These are phyloP conservation scores for Tuber melanosporum DNA, from an alignment of 495 filamentous ascomycete genomes.

Conservation along the genomic window DNA sequence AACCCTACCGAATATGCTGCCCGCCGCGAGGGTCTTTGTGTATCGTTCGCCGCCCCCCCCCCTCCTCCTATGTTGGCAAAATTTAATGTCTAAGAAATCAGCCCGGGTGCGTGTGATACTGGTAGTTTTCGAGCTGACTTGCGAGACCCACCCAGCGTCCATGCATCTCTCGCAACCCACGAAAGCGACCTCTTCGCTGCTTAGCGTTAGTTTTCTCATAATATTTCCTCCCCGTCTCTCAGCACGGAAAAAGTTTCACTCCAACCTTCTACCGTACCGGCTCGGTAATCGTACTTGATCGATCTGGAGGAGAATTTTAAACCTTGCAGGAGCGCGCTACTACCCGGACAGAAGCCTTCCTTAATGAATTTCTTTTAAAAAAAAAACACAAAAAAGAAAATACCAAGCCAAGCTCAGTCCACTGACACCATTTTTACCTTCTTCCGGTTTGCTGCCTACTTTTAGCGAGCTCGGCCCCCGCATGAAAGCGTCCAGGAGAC, in stretches of 20 bases:
- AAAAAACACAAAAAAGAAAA: background rate
- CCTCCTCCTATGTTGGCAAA: background rate
- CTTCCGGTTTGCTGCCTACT: background rate
- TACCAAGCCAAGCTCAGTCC: background rate
- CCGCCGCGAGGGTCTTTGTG: no score
- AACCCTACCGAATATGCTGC: no score
- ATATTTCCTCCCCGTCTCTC: background rate
- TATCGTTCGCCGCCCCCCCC: no score
- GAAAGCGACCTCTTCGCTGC: background rate
- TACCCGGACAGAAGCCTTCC: background rate
- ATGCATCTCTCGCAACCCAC: background rate
- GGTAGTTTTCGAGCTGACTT: background rate
- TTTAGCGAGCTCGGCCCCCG: background rate
- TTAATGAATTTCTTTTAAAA: background rate
- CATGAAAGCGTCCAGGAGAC: background rate
- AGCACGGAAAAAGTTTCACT: background rate
- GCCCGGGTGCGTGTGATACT: background rate
- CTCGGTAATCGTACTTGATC: background rate
- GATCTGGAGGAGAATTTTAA: background rate
- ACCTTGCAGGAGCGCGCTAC: background rate
- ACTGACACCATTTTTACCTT: background rate
- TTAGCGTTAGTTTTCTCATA: background rate
- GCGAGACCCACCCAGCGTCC: background rate
- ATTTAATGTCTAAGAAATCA: background rate
- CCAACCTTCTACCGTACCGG: background rate